Evolutionary conservation across 306 rosid species (phyloP).

Genomic region (Hippophae rhamnoides): DNA sequence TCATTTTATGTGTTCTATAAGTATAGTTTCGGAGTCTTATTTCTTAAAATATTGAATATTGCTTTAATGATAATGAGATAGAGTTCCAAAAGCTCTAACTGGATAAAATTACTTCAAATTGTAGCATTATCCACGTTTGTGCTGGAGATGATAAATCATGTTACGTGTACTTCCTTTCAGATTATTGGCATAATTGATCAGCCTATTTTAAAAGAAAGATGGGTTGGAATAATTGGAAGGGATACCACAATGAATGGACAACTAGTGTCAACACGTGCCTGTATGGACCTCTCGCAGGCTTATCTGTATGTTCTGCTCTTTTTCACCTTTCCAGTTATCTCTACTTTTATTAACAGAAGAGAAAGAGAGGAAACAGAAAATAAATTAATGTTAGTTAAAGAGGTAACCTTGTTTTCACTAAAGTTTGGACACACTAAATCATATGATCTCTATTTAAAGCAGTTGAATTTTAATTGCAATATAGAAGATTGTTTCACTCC

Average conservation of each 20-base stretch:
- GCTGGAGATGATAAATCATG: neutral
- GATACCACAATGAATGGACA: slow-evolving; percentile 69
- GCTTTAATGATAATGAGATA: too few species aligned
- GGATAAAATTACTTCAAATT: slow-evolving; percentile 3
- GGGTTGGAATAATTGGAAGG: slow-evolving; percentile 78
- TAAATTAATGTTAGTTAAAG: too few species aligned
- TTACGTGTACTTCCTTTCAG: slow-evolving; percentile 23
- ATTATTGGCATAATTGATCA: slow-evolving; percentile 91
- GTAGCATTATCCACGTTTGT: neutral
- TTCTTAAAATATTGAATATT: neutral
- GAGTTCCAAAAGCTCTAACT: neutral
- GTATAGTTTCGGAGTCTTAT: neutral
- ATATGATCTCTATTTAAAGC: slow-evolving; percentile 2
- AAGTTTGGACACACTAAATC: neutral
- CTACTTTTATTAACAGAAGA: neutral
- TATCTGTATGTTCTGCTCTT: slow-evolving; percentile 50
- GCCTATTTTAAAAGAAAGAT: slow-evolving; percentile 82
- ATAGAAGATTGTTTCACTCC: neutral
- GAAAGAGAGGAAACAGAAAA: too few species aligned
- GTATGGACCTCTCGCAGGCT: slow-evolving; percentile 61
- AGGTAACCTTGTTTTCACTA: neutral
- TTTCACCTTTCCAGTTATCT: neutral
- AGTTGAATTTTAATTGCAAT: neutral
- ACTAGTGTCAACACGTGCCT: slow-evolving; percentile 62
- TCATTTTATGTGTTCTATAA: slow-evolving; percentile 2